Base-by-base conservation (phyloP, 1,284 basidiomycete species). In the Veloboletus limbatus region DNA sequence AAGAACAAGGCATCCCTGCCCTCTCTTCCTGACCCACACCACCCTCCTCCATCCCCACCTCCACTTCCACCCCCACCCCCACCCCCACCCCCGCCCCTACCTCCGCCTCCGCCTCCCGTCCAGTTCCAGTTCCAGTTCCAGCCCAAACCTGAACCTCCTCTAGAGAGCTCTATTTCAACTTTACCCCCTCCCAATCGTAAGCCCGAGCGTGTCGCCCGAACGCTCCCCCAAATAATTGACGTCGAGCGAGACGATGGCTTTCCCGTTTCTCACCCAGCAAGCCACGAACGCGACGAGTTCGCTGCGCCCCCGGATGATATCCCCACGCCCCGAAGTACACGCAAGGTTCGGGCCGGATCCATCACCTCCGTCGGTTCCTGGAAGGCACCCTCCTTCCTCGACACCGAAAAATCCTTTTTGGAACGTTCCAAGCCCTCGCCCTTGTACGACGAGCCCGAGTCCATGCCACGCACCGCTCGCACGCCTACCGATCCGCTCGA, bases 271-370 rank as follows among this genome's bases (percentile, higher is more conserved):
- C 52, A 43, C 11, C 43, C 51, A 18, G n/a, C 22, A 2, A 48
- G 3, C 37, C 42, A 51, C 31, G 58, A 61, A 9, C 49, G 43
- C 9, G 60, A 65, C 40, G 60, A 61, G 3, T 27, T 51, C 27
- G 30, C 47, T 4, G 16, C 28, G 1, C 49, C 59, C 9, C 51
- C 48, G 16, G 62, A 62, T n/a, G 54, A 67, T 3, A 18, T 48
- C 27, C 31, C 48, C 24, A 13, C 48, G 2, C 32, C 52, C 43
- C 58, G 60, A 20, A 24, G 4, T 3, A 45, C 52, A 2, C 53
- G 56, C 45, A 67, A 62, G 27, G 51, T 41, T 31, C 64, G 66
- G 17, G 58, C 62, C 6, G 64, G 54, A 20, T 65, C 62, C 27
- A 24, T 57, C 40, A 57, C 60, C 4, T 66, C 63, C 26, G 50